Base-by-base conservation (phyloP, 495 filamentous ascomycete species). In the Cercophora sp. region DNA sequence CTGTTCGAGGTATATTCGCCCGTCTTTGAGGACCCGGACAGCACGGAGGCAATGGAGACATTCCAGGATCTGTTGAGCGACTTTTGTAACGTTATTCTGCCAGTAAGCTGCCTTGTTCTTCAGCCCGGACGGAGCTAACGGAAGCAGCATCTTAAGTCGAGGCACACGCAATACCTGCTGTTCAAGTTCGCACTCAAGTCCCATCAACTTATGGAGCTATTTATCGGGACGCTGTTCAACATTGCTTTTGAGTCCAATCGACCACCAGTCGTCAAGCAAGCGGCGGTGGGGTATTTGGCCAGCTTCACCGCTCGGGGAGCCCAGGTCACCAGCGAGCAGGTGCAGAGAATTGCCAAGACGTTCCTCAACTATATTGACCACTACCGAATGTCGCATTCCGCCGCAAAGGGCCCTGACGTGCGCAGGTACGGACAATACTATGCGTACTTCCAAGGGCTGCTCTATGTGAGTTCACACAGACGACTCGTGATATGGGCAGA, bases 151-250 rank as follows among this genome's bases (percentile, higher is more conserved):
- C 58, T 65, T 24, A 67, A 67, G 43, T 67, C 64, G 5, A 60
- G 64, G 3, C 62, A 65, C 32, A 67, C 64, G 0, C 64, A 67
- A 32, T 67, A 63, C 23, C 55, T 67, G n/a, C 81, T 97, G 32
- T 98, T 98, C 73, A 91, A 95, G 69, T 95, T 95, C 61, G 85
- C 87, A 13, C 89, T 96, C 64, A 75, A 73, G 29, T 88, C 87
- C 0, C 82, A 86, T 2, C 70, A 72, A 31, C 81, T 96, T 23
- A 82, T 88, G 11, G 87, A 91, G 55, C 78, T 80, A 46, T 96
- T 96, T 61, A 85, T 86, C 25, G 81, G 84, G n/a, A 85, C 80
- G 0, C 89, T 90, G 52, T 79, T 90, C 22, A 71, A 85, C 31
- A 72, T 88, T 25, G 64, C 66, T 55, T 61, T 72, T 47, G 66